Base-by-base conservation (phyloP, 2,329 filamentous ascomycete species). In the Ceratocystiopsis sp. region DNA sequence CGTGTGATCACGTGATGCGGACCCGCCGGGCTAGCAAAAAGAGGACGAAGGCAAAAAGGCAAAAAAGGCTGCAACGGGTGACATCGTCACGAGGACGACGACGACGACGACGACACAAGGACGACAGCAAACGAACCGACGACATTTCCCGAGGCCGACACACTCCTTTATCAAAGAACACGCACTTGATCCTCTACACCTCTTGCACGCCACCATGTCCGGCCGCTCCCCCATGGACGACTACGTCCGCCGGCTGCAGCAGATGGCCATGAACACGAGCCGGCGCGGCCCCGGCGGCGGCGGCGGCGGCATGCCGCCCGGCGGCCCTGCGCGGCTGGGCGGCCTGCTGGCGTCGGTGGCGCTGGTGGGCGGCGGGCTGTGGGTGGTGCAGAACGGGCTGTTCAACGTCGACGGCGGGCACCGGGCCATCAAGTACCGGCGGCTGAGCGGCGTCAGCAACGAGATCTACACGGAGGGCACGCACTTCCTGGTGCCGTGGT, bases 401-500 rank as follows among this genome's bases (percentile, higher is more conserved):
- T 80, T 80, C 68, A 80, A 80, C 66, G 91, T 98, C 55, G 91
- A 98, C 59, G 91, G 91, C 79, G 91, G 91, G 67, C 91, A 96
- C 64, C 80, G 91, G 59, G 91, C 91, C 51, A 98, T 98, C 73
- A 98, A 98, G 65, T 98, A 98, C 68, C 86, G 81, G 55, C 80
- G 87, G 61, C 57, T 94, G 63, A 84, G 77, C 56, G 91, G 91
- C 69, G 89, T 98, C 44, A 80, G 84, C 71, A 87, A 87, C 67
- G 85, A 96, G 58, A 98, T 98, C 61, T 98, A 93, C 68, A 72
- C 56, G 55, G 91, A 98, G 85, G 91, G 84, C 67, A 98, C 91
- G 45, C 91, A 98, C 64, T 69, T 98, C 58, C 78, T 80, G 53
- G 78, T 98, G 51, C 91, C 91, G 41, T 98, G 91, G 91, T 81